Conservation (phyloP, 306 rosid species). For the Comarum palustre region DNA sequence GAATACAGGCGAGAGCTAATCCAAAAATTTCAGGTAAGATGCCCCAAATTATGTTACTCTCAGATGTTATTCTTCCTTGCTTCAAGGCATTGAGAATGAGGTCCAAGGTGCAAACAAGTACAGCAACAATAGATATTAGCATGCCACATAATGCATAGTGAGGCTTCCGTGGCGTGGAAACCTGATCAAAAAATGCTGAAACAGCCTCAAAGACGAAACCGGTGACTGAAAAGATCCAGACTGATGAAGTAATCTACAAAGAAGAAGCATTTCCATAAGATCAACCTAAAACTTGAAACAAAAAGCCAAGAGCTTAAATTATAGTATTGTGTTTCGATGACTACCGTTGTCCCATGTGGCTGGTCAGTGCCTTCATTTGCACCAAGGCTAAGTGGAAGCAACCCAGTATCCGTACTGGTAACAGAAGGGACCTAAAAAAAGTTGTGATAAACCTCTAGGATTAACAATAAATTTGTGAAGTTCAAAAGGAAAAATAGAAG, state of each 20-base stretch:
- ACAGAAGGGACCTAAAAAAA: neutral
- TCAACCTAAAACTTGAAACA: neutral
- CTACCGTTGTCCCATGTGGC: neutral
- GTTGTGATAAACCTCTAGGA: neutral
- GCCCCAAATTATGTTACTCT: neutral
- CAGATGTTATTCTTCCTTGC: neutral
- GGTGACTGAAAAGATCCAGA: neutral
- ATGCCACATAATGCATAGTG: too few relatives aligned
- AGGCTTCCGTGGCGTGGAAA: neutral
- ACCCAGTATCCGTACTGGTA: neutral
- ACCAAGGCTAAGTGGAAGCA: neutral
- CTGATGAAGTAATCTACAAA: neutral
- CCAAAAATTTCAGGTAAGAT: slow-evolving; percentile 9
- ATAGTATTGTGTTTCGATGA: too few relatives aligned
- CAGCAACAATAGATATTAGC: neutral
- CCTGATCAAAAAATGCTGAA: slow-evolving; percentile 7
- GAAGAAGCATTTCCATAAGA: slow-evolving; percentile 16
- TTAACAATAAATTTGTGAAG: neutral
- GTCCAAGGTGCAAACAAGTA: neutral
- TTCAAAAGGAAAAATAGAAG: neutral
- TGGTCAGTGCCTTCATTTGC: neutral
- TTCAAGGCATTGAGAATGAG: neutral
- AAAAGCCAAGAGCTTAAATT: neutral
- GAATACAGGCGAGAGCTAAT: neutral
- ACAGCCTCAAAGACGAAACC: neutral